Percentiles rank a stretch among this genome's conserved stretches.
Conservation (phyloP, 345 rosid genomes). For the Citrus glauca region DNA sequence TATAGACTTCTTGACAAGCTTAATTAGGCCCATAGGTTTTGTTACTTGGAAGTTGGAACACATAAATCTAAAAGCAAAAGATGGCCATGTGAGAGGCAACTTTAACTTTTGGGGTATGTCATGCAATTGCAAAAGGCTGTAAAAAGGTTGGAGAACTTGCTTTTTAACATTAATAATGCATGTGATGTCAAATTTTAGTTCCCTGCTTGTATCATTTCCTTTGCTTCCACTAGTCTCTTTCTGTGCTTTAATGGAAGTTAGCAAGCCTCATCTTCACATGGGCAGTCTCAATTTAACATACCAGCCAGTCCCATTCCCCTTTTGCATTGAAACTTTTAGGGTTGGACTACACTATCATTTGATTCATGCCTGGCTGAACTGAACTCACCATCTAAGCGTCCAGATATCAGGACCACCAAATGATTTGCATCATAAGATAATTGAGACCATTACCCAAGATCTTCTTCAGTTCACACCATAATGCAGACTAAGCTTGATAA, state of each 20-base stretch:
- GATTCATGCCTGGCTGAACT: not conserved
- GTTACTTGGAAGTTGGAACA: conserved; percentile 7
- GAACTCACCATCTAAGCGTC: conserved; percentile 5
- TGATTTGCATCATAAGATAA: conserved; percentile 5
- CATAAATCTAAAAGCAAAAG: conserved; percentile 23
- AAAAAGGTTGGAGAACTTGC: conserved; percentile 22
- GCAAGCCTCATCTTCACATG: conserved; percentile 21
- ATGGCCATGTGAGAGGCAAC: conserved; percentile 45
- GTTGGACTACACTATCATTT: not conserved
- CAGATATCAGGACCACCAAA: conserved; percentile 20
- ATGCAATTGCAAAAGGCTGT: conserved; percentile 15
- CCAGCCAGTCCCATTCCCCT: conserved; percentile 9
- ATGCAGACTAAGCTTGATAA: conserved; percentile 4
- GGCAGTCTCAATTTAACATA: conserved; percentile 13
- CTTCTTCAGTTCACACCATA: conserved; percentile 13
- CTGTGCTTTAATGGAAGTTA: conserved; percentile 15
- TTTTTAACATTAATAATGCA: conserved; percentile 35
- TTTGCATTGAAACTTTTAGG: not conserved
- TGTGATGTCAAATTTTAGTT: conserved; percentile 27
- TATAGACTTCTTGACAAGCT: conserved; percentile 13
- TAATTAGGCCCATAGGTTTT: not conserved
- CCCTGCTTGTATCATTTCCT: conserved; percentile 21
- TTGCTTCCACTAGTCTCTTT: conserved; percentile 21
- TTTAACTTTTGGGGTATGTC: conserved; percentile 28
- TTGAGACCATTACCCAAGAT: not conserved